Conservation (phyloP, 306 rosid genomes). For the Arachis stenosperma region DNA sequence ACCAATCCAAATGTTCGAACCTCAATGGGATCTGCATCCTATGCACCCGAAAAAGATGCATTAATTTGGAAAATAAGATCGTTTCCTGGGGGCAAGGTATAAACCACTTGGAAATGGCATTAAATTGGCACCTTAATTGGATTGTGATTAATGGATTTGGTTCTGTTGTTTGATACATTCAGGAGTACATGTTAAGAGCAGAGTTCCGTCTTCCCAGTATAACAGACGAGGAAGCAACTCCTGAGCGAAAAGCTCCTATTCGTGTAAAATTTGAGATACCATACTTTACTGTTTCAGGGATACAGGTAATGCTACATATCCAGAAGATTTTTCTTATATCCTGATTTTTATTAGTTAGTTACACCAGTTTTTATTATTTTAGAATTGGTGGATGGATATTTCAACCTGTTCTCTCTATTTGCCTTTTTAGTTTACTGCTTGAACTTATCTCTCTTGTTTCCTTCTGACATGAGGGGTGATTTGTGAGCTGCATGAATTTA, state of each 20-base stretch:
- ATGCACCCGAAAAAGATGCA: slow-evolving; percentile 97
- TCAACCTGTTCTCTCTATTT: background rate
- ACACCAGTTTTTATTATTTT: background rate
- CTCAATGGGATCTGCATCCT: slow-evolving; percentile 96
- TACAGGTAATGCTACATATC: slow-evolving; percentile 65
- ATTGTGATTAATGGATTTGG: slow-evolving; percentile 12
- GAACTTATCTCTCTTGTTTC: slow-evolving; percentile 25
- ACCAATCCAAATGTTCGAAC: slow-evolving; percentile 92
- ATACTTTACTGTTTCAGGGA: slow-evolving; percentile 95
- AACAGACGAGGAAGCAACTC: slow-evolving; percentile 84
- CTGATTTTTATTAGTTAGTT: slow-evolving; percentile 8
- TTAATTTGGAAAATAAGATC: slow-evolving; percentile 96
- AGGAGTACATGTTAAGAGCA: slow-evolving; percentile 98
- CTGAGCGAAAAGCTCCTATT: slow-evolving; percentile 95
- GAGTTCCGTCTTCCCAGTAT: slow-evolving; percentile 92
- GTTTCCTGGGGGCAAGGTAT: slow-evolving; percentile 99
- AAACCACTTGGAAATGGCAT: slow-evolving; percentile 35
- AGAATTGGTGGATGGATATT: slow-evolving; percentile 2
- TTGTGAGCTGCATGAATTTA: slow-evolving; percentile 7
- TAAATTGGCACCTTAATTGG: slow-evolving; percentile 19
- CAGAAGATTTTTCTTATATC: slow-evolving; percentile 1
- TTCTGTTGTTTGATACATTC: slow-evolving; percentile 38
- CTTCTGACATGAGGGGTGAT: slow-evolving; percentile 13
- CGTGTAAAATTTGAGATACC: slow-evolving; percentile 98
- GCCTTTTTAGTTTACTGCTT: background rate